These are phyloP conservation scores for Flueggea neowawraea DNA, from an alignment of 441 rosid genomes.

Conservation along the genomic window DNA sequence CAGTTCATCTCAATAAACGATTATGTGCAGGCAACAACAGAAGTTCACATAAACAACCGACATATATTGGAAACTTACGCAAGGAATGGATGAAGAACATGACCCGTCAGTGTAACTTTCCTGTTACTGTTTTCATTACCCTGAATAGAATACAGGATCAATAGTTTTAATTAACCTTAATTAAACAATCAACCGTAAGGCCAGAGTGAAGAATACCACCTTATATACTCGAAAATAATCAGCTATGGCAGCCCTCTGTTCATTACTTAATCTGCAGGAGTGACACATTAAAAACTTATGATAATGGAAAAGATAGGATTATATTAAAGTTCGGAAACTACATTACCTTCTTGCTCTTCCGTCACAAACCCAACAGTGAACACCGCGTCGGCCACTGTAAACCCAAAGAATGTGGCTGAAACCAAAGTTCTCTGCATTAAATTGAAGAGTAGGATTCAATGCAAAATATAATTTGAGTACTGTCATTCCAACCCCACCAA, in stretches of 20 bases:
- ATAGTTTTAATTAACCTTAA: constrained; percentile 2
- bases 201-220: constrained; percentile 31
- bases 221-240: constrained; percentile 85
- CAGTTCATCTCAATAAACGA: neutral
- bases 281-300: constrained; percentile 8
- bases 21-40: constrained; percentile 6
- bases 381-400: constrained; percentile 96
- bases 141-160: constrained; percentile 32
- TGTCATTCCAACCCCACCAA: neutral
- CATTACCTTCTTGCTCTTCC: constrained; percentile 85
- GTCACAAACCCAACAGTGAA: constrained; percentile 99
- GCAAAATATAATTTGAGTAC: neutral
- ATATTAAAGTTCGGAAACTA: constrained; percentile 3
- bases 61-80: constrained; percentile 39
- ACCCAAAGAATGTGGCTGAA: constrained; percentile 91
- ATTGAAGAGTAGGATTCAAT: neutral
- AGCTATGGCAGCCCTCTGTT: constrained; percentile 90
- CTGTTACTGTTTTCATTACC: constrained; percentile 82
- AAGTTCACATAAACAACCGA: neutral
- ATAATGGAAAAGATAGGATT: too few species aligned
- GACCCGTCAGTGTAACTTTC: constrained; percentile 68
- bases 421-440: constrained; percentile 83
- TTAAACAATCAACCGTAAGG: neutral
- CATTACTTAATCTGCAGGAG: constrained; percentile 71
- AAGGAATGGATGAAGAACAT: constrained; percentile 84